Base-by-base conservation (phyloP, 805 yeast genomes). In the Pichia insulana region DNA sequence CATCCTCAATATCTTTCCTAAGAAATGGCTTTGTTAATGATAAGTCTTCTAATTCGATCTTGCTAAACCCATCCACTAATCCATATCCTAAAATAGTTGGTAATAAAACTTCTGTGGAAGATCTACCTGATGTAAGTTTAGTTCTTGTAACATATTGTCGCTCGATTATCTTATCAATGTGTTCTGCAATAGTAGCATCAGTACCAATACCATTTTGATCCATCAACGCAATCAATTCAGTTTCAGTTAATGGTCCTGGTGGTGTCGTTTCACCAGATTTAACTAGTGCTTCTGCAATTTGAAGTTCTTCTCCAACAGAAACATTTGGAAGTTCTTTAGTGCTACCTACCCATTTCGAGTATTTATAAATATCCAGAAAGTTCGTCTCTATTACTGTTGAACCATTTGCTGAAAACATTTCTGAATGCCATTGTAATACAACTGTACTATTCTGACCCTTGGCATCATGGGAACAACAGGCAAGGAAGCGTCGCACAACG, bases 151-250 rank as follows among this genome's bases (percentile, higher is more conserved):
- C 74, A 54, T 89, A 94, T 16, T 78, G 76, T 41, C 98, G 64
- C 10, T 61, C 59, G 25, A 73, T 63, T 34, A 92, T 78, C 56
- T 84, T 89, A 44, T 83, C 88, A 31, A 92, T 92, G 61, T 92
- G 99, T 34, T 92, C 98, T 0, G 97, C 98, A 62, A 92, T 94
- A 0, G 99, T 92, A 1, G 99, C 99, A 66, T 92, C 99, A 0
- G 99, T 92, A 2, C 99, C 99, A 36, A 92, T 92, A 0, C 97
- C 97, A 60, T 92, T 92, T 10, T 79, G 84, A 65, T 94, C 97
- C 99, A 92, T 92, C 37, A 92, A 65, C 9, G 86, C 81, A 62
- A 92, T 87, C 18, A 92, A 69, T 56, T 90, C 98, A 0, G 96
- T 72, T 59, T 92, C 99, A 0, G 97, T 90, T 70, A 92, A 72